These are phyloP conservation scores for Blastobotrys capitulatus DNA, from an alignment of 1,139 yeast species.

Conservation along the genomic window DNA sequence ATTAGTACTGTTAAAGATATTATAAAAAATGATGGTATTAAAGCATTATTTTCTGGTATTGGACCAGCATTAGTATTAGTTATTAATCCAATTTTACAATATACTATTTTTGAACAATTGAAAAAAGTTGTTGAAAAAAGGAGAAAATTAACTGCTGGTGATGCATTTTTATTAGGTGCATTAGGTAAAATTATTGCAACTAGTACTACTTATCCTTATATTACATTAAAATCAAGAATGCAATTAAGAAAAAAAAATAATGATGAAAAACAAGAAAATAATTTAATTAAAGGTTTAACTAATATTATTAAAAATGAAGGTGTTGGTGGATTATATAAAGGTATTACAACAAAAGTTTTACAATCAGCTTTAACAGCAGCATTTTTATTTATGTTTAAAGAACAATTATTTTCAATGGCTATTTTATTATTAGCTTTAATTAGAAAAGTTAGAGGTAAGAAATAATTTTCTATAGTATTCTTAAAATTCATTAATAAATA, in stretches of 20 bases:
- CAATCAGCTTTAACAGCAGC: conserved; percentile 90
- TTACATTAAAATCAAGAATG: conserved; percentile 84
- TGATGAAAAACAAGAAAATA: conserved; percentile 13
- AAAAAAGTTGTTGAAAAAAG: conserved; percentile 57
- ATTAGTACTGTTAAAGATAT: conserved; percentile 55
- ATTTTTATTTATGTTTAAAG: conserved; percentile 84
- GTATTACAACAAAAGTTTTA: conserved; percentile 68
- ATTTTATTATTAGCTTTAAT: conserved; percentile 26
- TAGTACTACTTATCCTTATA: conserved; percentile 78
- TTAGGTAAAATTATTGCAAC: conserved; percentile 86
- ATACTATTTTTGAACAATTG: conserved; percentile 84
- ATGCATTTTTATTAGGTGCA: conserved; percentile 86
- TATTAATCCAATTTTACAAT: conserved; percentile 84
- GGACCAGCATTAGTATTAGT: conserved; percentile 84
- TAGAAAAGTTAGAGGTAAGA: conserved; percentile 17
- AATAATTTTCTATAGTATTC: conserved; percentile 4
- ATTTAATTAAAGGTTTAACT: conserved; percentile 58
- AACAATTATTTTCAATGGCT: conserved; percentile 50
- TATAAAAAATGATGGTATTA: conserved; percentile 62
- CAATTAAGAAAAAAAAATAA: conserved; percentile 52
- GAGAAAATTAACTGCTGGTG: conserved; percentile 47
- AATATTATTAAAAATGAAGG: conserved; percentile 67
- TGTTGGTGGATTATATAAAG: conserved; percentile 51
- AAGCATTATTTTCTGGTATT: conserved; percentile 61
- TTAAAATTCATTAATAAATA: conserved; percentile 12